Percentiles rank a stretch among this genome's conserved stretches.
Conservation (phyloP, 148 eudicot species). For the Cornus florida region DNA sequence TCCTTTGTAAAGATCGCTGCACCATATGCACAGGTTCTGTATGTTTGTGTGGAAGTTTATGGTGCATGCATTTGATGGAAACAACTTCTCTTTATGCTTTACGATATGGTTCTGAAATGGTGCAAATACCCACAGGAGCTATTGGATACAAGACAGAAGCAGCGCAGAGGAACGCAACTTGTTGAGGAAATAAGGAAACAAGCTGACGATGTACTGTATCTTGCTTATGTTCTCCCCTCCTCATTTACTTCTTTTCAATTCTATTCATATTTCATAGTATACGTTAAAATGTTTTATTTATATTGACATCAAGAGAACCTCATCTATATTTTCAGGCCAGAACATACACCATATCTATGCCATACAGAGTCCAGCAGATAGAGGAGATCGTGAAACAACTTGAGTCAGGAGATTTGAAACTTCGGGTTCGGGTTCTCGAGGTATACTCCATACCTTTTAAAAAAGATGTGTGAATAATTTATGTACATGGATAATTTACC, state of each 20-base stretch:
- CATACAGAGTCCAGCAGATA: conserved; percentile 84
- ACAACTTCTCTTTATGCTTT: background rate
- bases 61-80: background rate
- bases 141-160: conserved; percentile 76
- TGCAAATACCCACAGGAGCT: conserved; percentile 66
- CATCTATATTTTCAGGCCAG: conserved; percentile 58
- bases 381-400: conserved; percentile 91
- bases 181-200: conserved; percentile 90
- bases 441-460: conserved; percentile 27
- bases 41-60: background rate
- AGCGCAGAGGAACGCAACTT: conserved; percentile 62
- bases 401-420: conserved; percentile 87
- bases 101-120: conserved; percentile 16
- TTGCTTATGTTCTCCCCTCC: conserved; percentile 3
- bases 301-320: no score
- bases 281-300: background rate
- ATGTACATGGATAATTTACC: background rate
- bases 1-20: conserved; percentile 95
- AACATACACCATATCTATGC: conserved; percentile 86
- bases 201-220: conserved; percentile 77
- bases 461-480: background rate
- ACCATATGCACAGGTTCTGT: conserved; percentile 89
- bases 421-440: conserved; percentile 97
- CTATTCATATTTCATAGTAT: background rate
- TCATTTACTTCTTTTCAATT: background rate